phyloP scores from a whole-genome alignment of 345 rosid species.

The Diplotaxis tenuifolia region DNA sequence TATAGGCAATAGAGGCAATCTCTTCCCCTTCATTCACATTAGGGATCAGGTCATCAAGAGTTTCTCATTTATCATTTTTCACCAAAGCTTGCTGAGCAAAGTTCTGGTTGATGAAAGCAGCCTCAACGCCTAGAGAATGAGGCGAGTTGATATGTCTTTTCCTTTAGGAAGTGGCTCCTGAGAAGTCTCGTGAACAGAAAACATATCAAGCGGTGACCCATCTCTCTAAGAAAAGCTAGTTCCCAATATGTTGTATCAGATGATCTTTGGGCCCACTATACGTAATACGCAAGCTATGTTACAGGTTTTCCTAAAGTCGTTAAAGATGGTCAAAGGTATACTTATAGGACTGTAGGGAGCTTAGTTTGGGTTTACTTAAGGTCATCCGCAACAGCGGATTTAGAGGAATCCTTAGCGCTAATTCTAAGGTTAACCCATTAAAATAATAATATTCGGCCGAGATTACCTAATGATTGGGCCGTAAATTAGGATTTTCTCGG shows the following conservation, averaged over 20 bases:
- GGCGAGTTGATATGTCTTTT: conserved; percentile 37
- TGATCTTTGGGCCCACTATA: conserved; percentile 66
- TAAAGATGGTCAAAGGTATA: conserved; percentile 5
- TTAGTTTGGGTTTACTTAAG: conserved; percentile 86
- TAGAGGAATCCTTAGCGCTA: too few relatives aligned
- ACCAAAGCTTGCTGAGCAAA: too few relatives aligned
- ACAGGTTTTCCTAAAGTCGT: too few relatives aligned
- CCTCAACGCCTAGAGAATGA: conserved; percentile 69
- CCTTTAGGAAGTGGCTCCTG: conserved; percentile 60
- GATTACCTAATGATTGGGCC: too few relatives aligned
- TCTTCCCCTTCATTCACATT: conserved; percentile 90
- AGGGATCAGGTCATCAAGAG: conserved; percentile 86
- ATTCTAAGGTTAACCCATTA: too few relatives aligned
- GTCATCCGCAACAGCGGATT: too few relatives aligned
- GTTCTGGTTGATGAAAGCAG: conserved; percentile 44
- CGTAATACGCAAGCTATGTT: conserved; percentile 35
- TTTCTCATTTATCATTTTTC: too few relatives aligned
- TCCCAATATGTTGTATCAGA: conserved; percentile 82
- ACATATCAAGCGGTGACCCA: conserved; percentile 83
- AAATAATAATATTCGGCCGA: too few relatives aligned
- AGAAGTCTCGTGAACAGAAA: conserved; percentile 85
- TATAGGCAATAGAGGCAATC: conserved; percentile 84
- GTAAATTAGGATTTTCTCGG: too few relatives aligned
- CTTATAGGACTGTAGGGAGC: too few relatives aligned
- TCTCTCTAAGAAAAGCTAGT: conserved; percentile 86